phyloP scores from a whole-genome alignment of 176 grass and related monocot genomes.

The Zoysia pacifica region DNA sequence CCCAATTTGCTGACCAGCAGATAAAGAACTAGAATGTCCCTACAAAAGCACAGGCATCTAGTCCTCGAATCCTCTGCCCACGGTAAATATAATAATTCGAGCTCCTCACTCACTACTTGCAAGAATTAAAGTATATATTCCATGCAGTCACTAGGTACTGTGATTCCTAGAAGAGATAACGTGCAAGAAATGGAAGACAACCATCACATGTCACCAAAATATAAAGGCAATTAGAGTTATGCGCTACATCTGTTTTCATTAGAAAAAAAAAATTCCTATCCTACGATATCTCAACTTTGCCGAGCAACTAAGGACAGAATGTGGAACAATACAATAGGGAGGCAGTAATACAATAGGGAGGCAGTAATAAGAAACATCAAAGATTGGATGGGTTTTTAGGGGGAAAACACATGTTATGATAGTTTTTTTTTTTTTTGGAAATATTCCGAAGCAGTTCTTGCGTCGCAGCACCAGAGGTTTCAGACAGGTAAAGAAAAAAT shows the following conservation, averaged over 20 bases:
- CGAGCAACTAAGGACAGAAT: constrained; percentile 29
- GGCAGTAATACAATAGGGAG: not conserved
- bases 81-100: constrained; percentile 31
- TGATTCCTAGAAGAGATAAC: constrained; percentile 30
- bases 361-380: constrained; percentile 16
- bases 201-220: constrained; percentile 18
- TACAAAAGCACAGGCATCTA: constrained; percentile 34
- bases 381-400: constrained; percentile 20
- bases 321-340: constrained; percentile 1
- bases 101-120: not conserved
- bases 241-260: not conserved
- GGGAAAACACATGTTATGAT: not conserved
- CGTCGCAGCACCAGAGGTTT: not conserved
- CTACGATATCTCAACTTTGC: constrained; percentile 14
- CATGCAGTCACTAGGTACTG: constrained; percentile 25
- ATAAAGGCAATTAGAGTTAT: constrained; percentile 13
- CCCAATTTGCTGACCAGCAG: constrained; percentile 31
- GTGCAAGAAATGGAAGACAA: not conserved
- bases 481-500: not conserved
- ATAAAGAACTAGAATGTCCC: constrained; percentile 45
- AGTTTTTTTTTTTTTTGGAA: constrained; percentile 13
- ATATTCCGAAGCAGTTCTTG: not conserved
- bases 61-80: constrained; percentile 34
- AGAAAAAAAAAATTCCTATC: not conserved
- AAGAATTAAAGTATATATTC: constrained; percentile 39